Evolutionary conservation across 176 grass and related monocot species (phyloP), one percentile per base, ranked within the genome.

Genomic region (Avena atlantica): DNA sequence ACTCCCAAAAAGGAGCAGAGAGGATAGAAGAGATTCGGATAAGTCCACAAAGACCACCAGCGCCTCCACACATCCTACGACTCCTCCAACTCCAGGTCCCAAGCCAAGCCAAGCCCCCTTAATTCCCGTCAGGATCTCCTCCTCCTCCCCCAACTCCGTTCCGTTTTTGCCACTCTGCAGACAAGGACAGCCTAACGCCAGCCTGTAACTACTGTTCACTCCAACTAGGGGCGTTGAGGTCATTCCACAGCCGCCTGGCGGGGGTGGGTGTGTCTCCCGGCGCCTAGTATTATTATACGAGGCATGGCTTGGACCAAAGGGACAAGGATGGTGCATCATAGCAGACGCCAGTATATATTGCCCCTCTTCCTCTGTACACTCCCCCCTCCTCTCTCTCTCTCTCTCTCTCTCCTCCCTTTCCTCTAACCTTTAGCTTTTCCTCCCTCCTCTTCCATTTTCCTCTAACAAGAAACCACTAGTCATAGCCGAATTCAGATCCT

Each of bases 141-240:
- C 31, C 3, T 34, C 81, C 42, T 34, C 81, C 64, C 66, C 78
- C 23, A 75, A 19, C 74, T 29, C 92, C 90, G 90, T 94, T 91
- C 92, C 88, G 88, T 94, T 94, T 92, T 85, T 91, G 90, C 92
- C 92, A 97, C 90, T 91, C 36, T 49, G 56, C 37, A 40, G 89
- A 91, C 86, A 91, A 85, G 76, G 86, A 97, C 81, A 80, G 76
- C 81, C 67, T 81, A 91, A 91, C 88, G 80, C 87, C 90, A 89
- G 27, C 70, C 85, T 82, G 90, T 82, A 86, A 78, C 78, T 72
- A 73, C 78, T 88, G 83, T 73, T 88, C 82, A 78, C 34, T 42
- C 24, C 6, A 17, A 31, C 68, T 9, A 40, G 81, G 92, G 95
- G 78, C n/a, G 81, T 53, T 29, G 60, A 0, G 0, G 95, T 91